Base-by-base conservation (phyloP, 495 filamentous ascomycete species). In the Daldinia decipiens region DNA sequence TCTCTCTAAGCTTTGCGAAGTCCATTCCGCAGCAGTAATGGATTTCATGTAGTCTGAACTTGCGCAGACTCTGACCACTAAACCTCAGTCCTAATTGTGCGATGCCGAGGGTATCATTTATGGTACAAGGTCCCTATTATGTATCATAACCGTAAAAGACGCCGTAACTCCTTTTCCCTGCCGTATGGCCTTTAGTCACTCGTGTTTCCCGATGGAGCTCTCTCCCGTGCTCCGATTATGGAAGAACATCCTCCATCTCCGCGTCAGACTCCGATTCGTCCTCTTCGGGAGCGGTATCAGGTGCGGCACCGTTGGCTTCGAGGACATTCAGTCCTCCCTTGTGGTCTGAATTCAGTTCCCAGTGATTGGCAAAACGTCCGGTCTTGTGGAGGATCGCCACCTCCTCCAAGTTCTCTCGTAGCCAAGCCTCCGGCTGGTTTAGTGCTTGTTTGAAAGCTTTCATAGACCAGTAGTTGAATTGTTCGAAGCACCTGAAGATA, bases 391-490 rank as follows among this genome's bases (percentile, higher is more conserved):
- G 80, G 13, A 89, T 85, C 1, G 93, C 96, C 62, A 98, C 86
- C 77, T 92, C 87, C 63, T 93, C 91, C 65, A 99, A 78, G 1
- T 88, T 90, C 78, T 96, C 87, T 66, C 93, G 93, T 54, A 99
- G 88, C 77, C 93, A 99, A 4, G 91, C 90, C 76, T 99, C 95
- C 0, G 95, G 95, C 81, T 99, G 95, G 56, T 87, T 82, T 34
- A 94, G 85, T 67, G 82, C 79, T 21, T 85, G 81, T 66, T 92
- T 91, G 70, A 99, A 86, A 0, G 87, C 86, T 73, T 91, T 94
- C 82, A 98, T 90, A 17, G 91, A 86, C 95, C 95, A 98, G 79
- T 94, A 98, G 59, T 87, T 87, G 83, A 91, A 97, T 57, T 89
- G 79, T 34, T 88, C 86, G 87, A 98, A 99, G 75, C 88, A 91